Evolutionary conservation across 306 rosid species (phyloP).

Genomic region (Lathyrus sativus): DNA sequence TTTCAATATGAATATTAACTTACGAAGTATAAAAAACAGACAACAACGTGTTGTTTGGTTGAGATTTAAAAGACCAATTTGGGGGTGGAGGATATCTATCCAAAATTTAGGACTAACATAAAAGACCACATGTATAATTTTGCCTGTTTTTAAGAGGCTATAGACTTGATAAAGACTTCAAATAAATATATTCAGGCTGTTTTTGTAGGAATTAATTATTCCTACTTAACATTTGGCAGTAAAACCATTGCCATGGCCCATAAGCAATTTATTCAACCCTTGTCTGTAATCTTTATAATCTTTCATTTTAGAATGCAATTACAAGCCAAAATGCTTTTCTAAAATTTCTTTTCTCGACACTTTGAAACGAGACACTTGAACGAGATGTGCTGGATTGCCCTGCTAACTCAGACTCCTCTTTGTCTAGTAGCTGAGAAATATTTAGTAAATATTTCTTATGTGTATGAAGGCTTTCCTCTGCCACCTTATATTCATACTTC

Average conservation of each 20-base stretch:
- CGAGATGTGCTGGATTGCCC: conserved; percentile 38
- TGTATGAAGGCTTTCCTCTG: conserved; percentile 53
- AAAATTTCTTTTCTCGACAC: conserved; percentile 50
- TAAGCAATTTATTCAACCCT: not conserved
- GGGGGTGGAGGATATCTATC: too few species aligned
- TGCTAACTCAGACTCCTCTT: conserved; percentile 55
- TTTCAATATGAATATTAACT: too few species aligned
- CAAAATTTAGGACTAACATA: too few species aligned
- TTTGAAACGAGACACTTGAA: conserved; percentile 36
- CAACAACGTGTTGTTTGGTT: too few species aligned
- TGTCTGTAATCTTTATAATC: not conserved
- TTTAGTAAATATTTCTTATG: conserved; percentile 54
- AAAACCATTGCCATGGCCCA: not conserved
- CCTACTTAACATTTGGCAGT: not conserved
- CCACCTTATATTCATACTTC: conserved; percentile 55
- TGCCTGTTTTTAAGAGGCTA: too few species aligned
- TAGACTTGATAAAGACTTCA: not conserved
- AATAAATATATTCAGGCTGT: not conserved
- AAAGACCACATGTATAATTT: too few species aligned
- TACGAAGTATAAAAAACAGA: too few species aligned
- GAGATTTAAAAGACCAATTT: too few species aligned
- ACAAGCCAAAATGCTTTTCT: conserved; percentile 56
- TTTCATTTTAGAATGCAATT: conserved; percentile 38
- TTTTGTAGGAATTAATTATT: not conserved
- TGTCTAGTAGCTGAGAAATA: conserved; percentile 60